A percentile compares a stretch with the other conserved stretches of the same genome.
These are phyloP conservation scores for Allium sativum DNA, from an alignment of 106 monocot species.

Conservation along the genomic window DNA sequence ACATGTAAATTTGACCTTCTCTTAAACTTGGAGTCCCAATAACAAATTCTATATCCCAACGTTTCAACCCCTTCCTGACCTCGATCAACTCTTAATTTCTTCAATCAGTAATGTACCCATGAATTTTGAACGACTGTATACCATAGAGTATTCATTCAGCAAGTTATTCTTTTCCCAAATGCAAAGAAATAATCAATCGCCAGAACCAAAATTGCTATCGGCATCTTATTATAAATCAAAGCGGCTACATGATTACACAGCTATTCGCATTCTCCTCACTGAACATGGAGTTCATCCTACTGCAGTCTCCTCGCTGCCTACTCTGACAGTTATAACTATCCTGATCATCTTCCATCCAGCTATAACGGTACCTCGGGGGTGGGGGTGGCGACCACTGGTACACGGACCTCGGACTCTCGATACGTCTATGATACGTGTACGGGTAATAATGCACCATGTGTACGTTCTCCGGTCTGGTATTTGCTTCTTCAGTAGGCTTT, in stretches of 20 bases:
- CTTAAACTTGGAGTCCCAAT: too few relatives aligned
- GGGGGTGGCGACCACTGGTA: conserved; percentile 8
- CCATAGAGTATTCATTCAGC: too few relatives aligned
- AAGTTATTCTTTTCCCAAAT: too few relatives aligned
- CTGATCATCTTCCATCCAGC: not conserved
- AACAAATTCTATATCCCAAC: too few relatives aligned
- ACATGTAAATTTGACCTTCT: too few relatives aligned
- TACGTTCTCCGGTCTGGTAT: conserved; percentile 9
- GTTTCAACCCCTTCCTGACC: too few relatives aligned
- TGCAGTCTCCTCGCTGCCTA: conserved; percentile 13
- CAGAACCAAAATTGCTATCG: too few relatives aligned
- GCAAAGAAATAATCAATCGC: too few relatives aligned
- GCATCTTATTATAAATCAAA: too few relatives aligned
- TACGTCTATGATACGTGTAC: conserved; percentile 2
- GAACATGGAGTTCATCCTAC: conserved; percentile 37
- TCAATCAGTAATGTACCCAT: too few relatives aligned
- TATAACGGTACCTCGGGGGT: conserved; percentile 13
- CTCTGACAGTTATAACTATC: conserved; percentile 1
- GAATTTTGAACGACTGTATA: too few relatives aligned
- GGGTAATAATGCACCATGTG: conserved; percentile 56
- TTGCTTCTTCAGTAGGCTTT: conserved; percentile 15
- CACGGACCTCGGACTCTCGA: not conserved
- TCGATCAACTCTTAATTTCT: too few relatives aligned
- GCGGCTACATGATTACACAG: conserved; percentile 30
- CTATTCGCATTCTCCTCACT: conserved; percentile 81